These are phyloP conservation scores for Pyronema omphalodes DNA, from an alignment of 495 filamentous ascomycete genomes.

Conservation along the genomic window DNA sequence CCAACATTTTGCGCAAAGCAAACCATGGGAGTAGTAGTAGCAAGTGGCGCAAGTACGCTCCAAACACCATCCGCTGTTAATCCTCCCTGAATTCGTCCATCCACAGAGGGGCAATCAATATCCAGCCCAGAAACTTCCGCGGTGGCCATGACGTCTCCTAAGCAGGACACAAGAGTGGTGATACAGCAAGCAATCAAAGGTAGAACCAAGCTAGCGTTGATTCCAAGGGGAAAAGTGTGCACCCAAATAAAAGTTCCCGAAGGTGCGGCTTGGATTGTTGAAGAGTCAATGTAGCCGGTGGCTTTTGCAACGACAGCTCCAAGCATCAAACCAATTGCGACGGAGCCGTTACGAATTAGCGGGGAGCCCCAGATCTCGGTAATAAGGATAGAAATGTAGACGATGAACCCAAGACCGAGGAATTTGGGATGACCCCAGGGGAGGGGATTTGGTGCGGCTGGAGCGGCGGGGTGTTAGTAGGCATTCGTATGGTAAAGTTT, in stretches of 20 bases:
- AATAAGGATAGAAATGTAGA: constrained; percentile 26
- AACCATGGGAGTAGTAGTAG: constrained; percentile 27
- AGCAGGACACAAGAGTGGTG: constrained; percentile 28
- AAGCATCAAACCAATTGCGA: constrained; percentile 25
- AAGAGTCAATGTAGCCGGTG: constrained; percentile 25
- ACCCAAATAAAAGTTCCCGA: constrained; percentile 26
- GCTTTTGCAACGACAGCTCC: constrained; percentile 25
- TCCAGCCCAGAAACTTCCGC: constrained; percentile 27
- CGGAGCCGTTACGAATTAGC: constrained; percentile 27
- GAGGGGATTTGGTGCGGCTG: constrained; percentile 15
- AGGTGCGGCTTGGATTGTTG: constrained; percentile 24
- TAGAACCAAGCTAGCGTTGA: constrained; percentile 26
- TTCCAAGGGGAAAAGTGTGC: constrained; percentile 27
- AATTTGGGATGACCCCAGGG: constrained; percentile 21
- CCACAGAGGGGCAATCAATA: constrained; percentile 20
- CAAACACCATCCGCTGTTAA: constrained; percentile 27
- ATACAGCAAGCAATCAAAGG: constrained; percentile 31
- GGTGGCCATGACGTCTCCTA: constrained; percentile 28
- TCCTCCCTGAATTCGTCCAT: constrained; percentile 26
- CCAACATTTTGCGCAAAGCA: constrained; percentile 29
- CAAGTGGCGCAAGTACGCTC: constrained; percentile 24
- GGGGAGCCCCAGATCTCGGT: constrained; percentile 27
- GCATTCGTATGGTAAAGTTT: neutral
- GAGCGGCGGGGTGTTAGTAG: constrained; percentile 2
- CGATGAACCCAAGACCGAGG: constrained; percentile 27